These are phyloP conservation scores for Neophaeococcomyces mojaviensis DNA, from an alignment of 2,329 filamentous ascomycete species.

Conservation along the genomic window DNA sequence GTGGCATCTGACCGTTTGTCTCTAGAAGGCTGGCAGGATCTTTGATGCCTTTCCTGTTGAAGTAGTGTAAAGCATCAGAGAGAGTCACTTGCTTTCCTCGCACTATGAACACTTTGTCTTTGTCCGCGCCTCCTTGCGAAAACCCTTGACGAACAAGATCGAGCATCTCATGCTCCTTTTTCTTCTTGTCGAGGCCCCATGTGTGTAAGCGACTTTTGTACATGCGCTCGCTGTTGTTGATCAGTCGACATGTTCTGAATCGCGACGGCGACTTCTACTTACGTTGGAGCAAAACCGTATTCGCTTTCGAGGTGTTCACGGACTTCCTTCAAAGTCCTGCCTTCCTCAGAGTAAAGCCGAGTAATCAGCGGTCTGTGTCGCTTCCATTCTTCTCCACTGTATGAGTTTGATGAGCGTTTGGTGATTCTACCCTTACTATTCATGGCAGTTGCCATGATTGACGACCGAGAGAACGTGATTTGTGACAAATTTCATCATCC, in stretches of 20 bases:
- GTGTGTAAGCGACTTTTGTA: slow-evolving; percentile 20
- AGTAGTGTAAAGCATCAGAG: slow-evolving; percentile 23
- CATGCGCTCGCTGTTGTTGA: slow-evolving; percentile 21
- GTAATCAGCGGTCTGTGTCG: slow-evolving; percentile 21
- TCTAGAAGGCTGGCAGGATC: slow-evolving; percentile 22
- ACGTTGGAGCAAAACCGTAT: slow-evolving; percentile 23
- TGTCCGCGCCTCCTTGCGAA: slow-evolving; percentile 20
- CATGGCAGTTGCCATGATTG: slow-evolving; percentile 7
- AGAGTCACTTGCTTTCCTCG: slow-evolving; percentile 22
- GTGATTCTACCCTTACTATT: slow-evolving; percentile 15
- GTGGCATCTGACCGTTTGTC: slow-evolving; percentile 1
- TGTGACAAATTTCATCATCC: background rate
- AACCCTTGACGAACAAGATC: slow-evolving; percentile 22
- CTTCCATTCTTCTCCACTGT: slow-evolving; percentile 23
- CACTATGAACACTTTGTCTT: slow-evolving; percentile 22
- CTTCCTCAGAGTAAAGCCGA: slow-evolving; percentile 22
- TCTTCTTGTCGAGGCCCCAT: slow-evolving; percentile 22
- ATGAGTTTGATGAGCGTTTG: slow-evolving; percentile 23
- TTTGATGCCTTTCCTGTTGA: slow-evolving; percentile 25
- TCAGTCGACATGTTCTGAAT: slow-evolving; percentile 1
- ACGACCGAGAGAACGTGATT: background rate
- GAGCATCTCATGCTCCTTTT: slow-evolving; percentile 25
- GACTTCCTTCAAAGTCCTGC: slow-evolving; percentile 23
- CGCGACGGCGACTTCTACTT: slow-evolving; percentile 8
- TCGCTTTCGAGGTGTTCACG: slow-evolving; percentile 21